Base-by-base conservation (phyloP, 176 grass and related monocot species). In the Secale cereale region DNA sequence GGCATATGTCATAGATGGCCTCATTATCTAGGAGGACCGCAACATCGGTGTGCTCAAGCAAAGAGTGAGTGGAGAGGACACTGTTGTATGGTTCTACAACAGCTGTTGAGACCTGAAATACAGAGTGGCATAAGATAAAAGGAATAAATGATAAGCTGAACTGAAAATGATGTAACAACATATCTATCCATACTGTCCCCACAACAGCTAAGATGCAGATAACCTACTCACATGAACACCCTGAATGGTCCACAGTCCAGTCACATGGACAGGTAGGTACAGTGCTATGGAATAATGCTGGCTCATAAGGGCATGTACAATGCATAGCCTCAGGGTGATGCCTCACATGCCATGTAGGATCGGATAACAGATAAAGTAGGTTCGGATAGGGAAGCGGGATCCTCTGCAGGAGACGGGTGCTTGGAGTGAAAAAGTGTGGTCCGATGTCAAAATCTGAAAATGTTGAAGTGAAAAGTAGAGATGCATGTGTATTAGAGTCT, bases 71-170 rank as follows among this genome's bases (percentile, higher is more conserved):
- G 14, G 95, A 98, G 10, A 98, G 92, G 45, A 98, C 95, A 85
- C 95, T 98, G 91, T 98, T 98, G 85, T 98, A 98, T 72, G 95
- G 95, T 83, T 98, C 95, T 82, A 98, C 95, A 86, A 98, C 95
- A 84, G 95, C 95, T 88, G 95, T 98, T 37, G 95, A 98, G 26
- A 98, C 92, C 95, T 97, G 85, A 46, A 86, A 86, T 56, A 67
- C 79, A 92, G 69, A 81, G 86, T 39, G 56, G 88, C 70, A 66
- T 66, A 57, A 84, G 62, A 78, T 70, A n/a, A 90, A 59, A 68
- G 73, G 66, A 4, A 75, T 70, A 81, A 81, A n/a, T 7, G 0
- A 70, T 77, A 37, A 15, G 28, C 5, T 63, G 10, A 33, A 57
- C 69, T 39, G 30, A 75, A 82, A 86, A 83, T 37, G 27, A 89